Conservation (phyloP, 2,329 filamentous ascomycete species). For the Aaosphaeria arxii region DNA sequence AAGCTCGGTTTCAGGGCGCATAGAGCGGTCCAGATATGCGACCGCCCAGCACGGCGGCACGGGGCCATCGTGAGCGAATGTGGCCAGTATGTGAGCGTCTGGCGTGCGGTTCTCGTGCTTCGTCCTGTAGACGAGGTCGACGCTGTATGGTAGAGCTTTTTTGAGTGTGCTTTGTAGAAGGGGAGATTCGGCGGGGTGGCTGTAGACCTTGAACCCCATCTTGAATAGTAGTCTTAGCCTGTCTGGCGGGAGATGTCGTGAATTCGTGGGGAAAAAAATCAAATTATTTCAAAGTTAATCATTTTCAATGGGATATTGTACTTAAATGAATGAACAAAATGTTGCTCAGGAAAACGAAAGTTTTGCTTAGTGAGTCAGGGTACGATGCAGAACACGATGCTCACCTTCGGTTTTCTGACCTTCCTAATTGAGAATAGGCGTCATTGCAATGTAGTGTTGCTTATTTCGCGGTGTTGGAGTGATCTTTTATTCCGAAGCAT, state of each 20-base stretch:
- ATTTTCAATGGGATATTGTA: no score
- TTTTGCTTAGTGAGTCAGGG: no score
- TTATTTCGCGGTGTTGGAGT: no score
- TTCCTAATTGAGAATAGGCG: no score
- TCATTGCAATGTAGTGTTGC: no score
- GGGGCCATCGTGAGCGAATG: conserved; percentile 27
- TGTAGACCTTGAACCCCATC: conserved; percentile 8
- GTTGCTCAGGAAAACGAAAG: no score
- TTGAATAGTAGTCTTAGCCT: neutral
- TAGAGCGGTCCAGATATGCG: conserved; percentile 61
- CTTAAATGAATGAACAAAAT: no score
- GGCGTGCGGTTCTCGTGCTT: conserved; percentile 52
- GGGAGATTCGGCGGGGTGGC: conserved; percentile 44
- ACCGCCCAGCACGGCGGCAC: conserved; percentile 49
- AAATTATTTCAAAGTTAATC: neutral
- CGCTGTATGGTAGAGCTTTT: conserved; percentile 54
- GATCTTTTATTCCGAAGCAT: no score
- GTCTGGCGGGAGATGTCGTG: neutral
- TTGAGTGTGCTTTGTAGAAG: conserved; percentile 49
- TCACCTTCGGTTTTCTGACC: no score
- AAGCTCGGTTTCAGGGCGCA: conserved; percentile 61
- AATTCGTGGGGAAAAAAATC: neutral
- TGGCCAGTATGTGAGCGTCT: conserved; percentile 33
- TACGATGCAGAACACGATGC: no score
- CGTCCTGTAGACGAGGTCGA: conserved; percentile 62